These are phyloP conservation scores for Hydnomerulius pinastri DNA, from an alignment of 768 basidiomycete species.

Conservation along the genomic window DNA sequence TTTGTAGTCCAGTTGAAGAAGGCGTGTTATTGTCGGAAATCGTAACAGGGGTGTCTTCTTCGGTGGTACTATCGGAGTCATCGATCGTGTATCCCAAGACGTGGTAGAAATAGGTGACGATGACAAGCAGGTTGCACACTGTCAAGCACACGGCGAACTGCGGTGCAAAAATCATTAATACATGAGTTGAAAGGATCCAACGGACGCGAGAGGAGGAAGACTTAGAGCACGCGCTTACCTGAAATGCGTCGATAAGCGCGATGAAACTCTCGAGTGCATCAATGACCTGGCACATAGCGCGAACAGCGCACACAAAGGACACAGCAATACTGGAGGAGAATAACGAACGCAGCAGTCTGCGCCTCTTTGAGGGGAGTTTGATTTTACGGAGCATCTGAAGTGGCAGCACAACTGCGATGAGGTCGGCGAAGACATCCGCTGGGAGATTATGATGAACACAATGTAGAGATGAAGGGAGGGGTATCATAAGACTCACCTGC, in stretches of 20 bases:
- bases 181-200: neutral
- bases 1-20: neutral
- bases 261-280: neutral
- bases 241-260: neutral
- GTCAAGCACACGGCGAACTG: slow-evolving; percentile 18
- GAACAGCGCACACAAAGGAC: neutral
- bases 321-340: slow-evolving; percentile 7
- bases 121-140: slow-evolving; percentile 24
- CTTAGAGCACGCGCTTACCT: slow-evolving; percentile 7
- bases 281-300: neutral
- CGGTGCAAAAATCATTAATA: neutral
- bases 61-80: neutral
- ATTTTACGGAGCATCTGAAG: slow-evolving; percentile 9
- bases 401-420: neutral
- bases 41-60: neutral
- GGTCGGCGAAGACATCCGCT: slow-evolving; percentile 3
- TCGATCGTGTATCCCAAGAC: slow-evolving; percentile 3
- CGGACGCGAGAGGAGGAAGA: neutral
- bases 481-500: slow-evolving; percentile 3
- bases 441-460: neutral
- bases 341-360: slow-evolving; percentile 12
- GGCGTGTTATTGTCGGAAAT: neutral
- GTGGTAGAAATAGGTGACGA: slow-evolving; percentile 28
- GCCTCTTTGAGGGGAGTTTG: neutral
- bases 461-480: neutral